Evolutionary conservation across 257 asterid genomes (phyloP).

Genomic region (Anisodus acutangulus): DNA sequence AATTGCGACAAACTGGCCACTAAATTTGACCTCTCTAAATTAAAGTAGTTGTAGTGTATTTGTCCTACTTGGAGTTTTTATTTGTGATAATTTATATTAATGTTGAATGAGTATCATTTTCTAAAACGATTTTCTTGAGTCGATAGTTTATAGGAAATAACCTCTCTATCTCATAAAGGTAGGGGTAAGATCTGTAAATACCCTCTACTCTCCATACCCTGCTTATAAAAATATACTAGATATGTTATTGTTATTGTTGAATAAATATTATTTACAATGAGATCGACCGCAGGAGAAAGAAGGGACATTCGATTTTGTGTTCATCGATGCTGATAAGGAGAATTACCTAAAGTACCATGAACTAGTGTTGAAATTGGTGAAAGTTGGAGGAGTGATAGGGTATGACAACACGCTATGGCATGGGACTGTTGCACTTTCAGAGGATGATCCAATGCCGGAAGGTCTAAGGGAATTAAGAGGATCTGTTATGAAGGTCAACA

Average conservation of each 20-base stretch:
- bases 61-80: no score
- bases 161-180: no score
- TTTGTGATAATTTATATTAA: no score
- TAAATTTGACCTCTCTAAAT: no score
- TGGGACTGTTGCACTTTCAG: constrained; percentile 53
- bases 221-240: no score
- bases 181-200: no score
- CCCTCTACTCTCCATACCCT: rapidly evolving
- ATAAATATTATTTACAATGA: background rate
- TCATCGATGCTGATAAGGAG: constrained; percentile 63
- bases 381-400: constrained; percentile 54
- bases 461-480: constrained; percentile 37
- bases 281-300: constrained; percentile 24
- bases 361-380: constrained; percentile 45
- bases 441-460: constrained; percentile 50
- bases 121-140: no score
- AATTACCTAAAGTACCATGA: constrained; percentile 60
- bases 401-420: constrained; percentile 65
- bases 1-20: no score
- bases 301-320: constrained; percentile 57
- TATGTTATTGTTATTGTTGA: background rate
- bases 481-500: constrained; percentile 42
- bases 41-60: no score
- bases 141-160: no score
- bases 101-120: no score